Evolutionary conservation across 495 filamentous ascomycete genomes (phyloP), one percentile per base, ranked within the genome.

Genomic region (Clavariopsis aquatica): DNA sequence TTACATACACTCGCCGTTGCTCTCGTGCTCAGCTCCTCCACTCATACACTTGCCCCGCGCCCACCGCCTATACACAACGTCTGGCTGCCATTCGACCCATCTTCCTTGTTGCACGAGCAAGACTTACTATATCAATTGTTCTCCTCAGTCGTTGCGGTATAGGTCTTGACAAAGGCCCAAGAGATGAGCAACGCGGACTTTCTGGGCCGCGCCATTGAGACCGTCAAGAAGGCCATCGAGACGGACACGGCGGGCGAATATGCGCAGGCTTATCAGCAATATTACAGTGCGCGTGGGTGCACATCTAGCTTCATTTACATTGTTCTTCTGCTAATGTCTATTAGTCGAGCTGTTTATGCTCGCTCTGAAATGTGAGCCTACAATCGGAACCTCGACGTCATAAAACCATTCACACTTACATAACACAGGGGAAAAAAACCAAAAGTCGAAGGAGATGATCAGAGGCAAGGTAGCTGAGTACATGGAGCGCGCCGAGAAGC

Each of bases 161-260:
- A 53, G 51, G 24, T 28, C 52, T 56, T 22, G 52, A 41, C 34
- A 28, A 9, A 58, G 55, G 24, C 23, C 13, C 23, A n/a, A 29
- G 76, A 57, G 70, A 98, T 98, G 94, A 96, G 92, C 69, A 95
- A 96, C 75, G 95, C 92, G 72, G 93, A 98, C 78, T 99, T 98
- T 71, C 84, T 98, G 67, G 91, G 91, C 73, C 89, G 93, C 70
- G 94, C 94, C 53, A 97, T 99, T 81, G 89, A 92, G 68, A 85
- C 87, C 69, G 95, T 98, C 65, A 95, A 96, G 79, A 93, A 93
- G 77, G 94, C 94, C 70, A 96, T 99, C 81, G 93, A 96, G 76
- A 83, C 87, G 71, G 94, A 99, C 82, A 96, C 91, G 62, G 87
- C 89, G n/a, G 89, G 89, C 66, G 89, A 98, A 69, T 99, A 98